phyloP scores from a whole-genome alignment of 176 grass and related monocot genomes.

The Triticum turgidum region DNA sequence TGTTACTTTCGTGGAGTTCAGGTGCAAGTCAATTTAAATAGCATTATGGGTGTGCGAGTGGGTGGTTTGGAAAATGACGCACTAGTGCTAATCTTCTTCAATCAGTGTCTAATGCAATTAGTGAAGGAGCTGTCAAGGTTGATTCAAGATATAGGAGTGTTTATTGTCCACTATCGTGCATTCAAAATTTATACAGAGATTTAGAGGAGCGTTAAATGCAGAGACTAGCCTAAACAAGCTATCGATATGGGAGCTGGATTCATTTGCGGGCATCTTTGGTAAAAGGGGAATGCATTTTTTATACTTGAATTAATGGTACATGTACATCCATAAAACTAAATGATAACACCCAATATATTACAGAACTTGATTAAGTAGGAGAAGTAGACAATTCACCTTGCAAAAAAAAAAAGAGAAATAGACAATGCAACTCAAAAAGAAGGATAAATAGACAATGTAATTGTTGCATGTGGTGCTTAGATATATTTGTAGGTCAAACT shows the following conservation, averaged over 20 bases:
- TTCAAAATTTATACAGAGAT: background rate
- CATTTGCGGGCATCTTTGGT: background rate
- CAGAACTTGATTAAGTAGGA: no score
- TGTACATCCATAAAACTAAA: no score
- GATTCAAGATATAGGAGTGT: background rate
- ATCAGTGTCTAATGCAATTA: background rate
- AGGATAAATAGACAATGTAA: no score
- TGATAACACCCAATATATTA: no score
- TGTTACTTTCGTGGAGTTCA: background rate
- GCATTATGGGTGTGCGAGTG: background rate
- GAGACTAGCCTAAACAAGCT: background rate
- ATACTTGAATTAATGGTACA: no score
- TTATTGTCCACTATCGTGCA: background rate
- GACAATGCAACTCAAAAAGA: no score
- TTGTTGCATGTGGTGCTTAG: no score
- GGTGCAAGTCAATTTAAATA: no score
- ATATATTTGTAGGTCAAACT: no score
- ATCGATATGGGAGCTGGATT: background rate
- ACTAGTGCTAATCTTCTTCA: background rate
- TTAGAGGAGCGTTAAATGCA: background rate
- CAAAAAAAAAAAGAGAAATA: no score
- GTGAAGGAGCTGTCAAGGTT: background rate
- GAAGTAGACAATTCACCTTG: no score
- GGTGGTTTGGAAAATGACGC: background rate
- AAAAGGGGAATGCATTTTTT: no score